Conservation (phyloP, 257 asterid genomes). For the Nicotiana benthamiana region DNA sequence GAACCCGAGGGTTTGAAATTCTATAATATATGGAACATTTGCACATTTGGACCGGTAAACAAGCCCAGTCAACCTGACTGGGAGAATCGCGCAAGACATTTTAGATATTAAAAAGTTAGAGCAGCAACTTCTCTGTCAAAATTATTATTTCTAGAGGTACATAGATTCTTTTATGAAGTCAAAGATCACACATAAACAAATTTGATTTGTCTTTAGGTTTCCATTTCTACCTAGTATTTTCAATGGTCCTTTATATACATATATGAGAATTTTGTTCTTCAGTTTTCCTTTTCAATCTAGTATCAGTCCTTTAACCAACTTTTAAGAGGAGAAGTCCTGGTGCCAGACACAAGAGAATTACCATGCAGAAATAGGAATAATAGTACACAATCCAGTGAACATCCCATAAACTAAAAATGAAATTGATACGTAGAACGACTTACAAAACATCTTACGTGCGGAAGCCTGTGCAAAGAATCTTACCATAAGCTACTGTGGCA, state of each 20-base stretch:
- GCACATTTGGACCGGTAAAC: neutral
- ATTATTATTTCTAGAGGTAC: neutral
- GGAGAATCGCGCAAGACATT: neutral
- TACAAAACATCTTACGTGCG: neutral
- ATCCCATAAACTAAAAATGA: neutral
- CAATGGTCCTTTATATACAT: neutral
- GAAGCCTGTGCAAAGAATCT: constrained; percentile 14
- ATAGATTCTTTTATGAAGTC: neutral
- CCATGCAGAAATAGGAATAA: neutral
- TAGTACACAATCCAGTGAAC: neutral
- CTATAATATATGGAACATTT: neutral
- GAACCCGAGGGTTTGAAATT: neutral
- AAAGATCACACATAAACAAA: neutral
- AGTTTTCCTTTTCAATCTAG: neutral
- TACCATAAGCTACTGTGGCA: constrained; percentile 89
- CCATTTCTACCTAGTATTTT: neutral
- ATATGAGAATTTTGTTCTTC: neutral
- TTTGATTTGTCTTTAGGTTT: neutral
- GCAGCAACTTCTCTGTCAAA: neutral
- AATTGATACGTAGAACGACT: neutral
- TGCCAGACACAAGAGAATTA: neutral
- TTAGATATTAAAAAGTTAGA: too few species aligned
- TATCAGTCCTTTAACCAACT: neutral
- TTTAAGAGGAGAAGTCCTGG: neutral
- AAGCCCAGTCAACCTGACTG: neutral